Conservation (phyloP, 2,329 filamentous ascomycete genomes). For the Trichoderma guizhouense region DNA sequence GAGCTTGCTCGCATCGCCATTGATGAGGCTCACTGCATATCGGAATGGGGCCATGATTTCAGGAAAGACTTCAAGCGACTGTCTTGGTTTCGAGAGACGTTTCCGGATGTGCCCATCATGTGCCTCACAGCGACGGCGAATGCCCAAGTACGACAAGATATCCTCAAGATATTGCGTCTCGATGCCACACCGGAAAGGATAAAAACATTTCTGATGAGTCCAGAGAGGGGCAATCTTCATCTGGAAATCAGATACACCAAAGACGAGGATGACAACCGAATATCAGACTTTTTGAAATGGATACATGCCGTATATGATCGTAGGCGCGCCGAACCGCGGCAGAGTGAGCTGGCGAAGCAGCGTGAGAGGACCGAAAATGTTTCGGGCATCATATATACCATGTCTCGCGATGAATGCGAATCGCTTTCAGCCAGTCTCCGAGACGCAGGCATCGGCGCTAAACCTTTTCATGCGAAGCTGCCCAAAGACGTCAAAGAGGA, state of each 20-base stretch:
- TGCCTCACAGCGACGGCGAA: constrained; percentile 93
- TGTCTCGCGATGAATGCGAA: constrained; percentile 72
- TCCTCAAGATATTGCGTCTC: constrained; percentile 71
- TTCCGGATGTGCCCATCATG: constrained; percentile 84
- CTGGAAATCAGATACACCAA: constrained; percentile 83
- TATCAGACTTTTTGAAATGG: constrained; percentile 73
- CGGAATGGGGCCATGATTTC: constrained; percentile 97
- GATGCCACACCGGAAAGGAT: constrained; percentile 56
- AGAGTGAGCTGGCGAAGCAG: constrained; percentile 52
- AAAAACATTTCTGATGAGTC: constrained; percentile 77
- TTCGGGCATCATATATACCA: constrained; percentile 76
- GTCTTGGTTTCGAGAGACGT: constrained; percentile 77
- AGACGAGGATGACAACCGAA: constrained; percentile 69
- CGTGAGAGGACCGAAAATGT: constrained; percentile 60
- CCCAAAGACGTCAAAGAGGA: constrained; percentile 66
- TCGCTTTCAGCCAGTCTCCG: constrained; percentile 63
- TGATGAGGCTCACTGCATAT: constrained; percentile 95
- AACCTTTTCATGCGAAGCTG: constrained; percentile 70
- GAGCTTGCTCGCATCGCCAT: constrained; percentile 87
- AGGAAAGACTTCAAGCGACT: constrained; percentile 87
- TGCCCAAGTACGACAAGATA: constrained; percentile 72
- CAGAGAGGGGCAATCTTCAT: constrained; percentile 80
- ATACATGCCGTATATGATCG: constrained; percentile 69
- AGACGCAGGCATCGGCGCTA: constrained; percentile 66
- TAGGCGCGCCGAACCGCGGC: constrained; percentile 58